Percentiles rank a stretch among this genome's conserved stretches.
These are phyloP conservation scores for Microsporum canis DNA, from an alignment of 2,329 filamentous ascomycete species.

Conservation along the genomic window DNA sequence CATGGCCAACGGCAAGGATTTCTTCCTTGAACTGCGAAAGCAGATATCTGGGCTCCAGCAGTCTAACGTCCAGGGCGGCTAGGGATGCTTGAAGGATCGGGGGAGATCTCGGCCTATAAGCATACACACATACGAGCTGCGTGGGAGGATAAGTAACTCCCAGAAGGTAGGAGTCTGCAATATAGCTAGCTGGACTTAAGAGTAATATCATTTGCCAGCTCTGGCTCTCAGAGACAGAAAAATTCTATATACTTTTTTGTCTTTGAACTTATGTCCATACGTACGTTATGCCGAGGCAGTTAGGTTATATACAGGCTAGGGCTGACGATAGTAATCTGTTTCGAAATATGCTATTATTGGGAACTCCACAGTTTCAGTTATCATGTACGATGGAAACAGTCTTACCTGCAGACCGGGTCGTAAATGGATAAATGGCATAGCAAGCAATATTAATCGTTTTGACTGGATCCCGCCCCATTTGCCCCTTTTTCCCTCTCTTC, in stretches of 20 bases:
- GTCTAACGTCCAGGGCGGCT: conserved; percentile 1
- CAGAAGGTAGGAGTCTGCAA: not conserved
- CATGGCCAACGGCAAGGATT: conserved; percentile 40
- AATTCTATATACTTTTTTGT: not conserved
- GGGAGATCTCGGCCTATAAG: not conserved
- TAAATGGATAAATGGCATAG: not conserved
- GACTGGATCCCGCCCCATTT: not conserved
- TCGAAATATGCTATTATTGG: not conserved
- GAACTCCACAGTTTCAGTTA: not conserved
- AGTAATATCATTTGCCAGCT: not conserved
- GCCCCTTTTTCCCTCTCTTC: not conserved
- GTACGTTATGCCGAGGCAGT: not conserved
- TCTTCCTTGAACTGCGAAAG: conserved; percentile 40
- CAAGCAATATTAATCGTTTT: not conserved
- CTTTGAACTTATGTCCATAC: not conserved
- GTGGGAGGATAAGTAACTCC: not conserved
- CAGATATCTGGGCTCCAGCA: conserved; percentile 34
- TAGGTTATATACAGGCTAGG: not conserved
- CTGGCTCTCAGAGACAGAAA: not conserved
- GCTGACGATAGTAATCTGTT: not conserved
- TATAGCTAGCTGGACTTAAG: not conserved
- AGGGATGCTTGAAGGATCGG: not conserved
- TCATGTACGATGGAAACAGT: not conserved
- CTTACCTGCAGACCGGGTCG: not conserved
- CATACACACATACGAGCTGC: not conserved